Evolutionary conservation across 805 yeast genomes (phyloP).

Genomic region (Yamadazyma ubonensis): DNA sequence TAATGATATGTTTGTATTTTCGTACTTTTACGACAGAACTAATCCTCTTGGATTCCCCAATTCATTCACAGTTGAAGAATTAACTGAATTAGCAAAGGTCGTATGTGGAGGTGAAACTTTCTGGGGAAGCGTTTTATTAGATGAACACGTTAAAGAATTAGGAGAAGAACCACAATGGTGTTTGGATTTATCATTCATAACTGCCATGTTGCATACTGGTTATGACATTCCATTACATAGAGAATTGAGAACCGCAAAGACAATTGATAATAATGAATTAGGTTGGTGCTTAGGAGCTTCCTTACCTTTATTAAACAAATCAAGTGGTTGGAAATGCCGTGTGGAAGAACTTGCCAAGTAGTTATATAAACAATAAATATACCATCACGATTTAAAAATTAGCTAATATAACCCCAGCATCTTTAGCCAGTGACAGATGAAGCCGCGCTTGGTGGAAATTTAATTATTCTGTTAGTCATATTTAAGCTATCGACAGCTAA

Average conservation of each 20-base stretch:
- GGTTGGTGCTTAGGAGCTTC: slow-evolving; percentile 99
- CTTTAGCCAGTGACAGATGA: too few species aligned
- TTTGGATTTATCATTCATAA: slow-evolving; percentile 85
- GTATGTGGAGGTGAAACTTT: slow-evolving; percentile 82
- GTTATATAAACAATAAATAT: too few species aligned
- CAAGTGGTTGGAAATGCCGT: slow-evolving; percentile 69
- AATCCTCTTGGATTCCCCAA: slow-evolving; percentile 93
- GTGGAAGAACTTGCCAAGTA: slow-evolving; percentile 21
- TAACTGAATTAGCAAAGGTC: slow-evolving; percentile 72
- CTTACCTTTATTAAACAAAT: slow-evolving; percentile 75
- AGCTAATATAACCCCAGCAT: too few species aligned
- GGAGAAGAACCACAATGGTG: slow-evolving; percentile 91
- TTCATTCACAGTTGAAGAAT: slow-evolving; percentile 81
- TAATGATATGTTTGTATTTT: slow-evolving; percentile 84
- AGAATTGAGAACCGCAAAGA: slow-evolving; percentile 90
- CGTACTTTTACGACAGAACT: slow-evolving; percentile 93
- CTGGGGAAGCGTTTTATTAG: slow-evolving; percentile 71
- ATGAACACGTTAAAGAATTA: slow-evolving; percentile 65
- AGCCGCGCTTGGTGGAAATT: neutral
- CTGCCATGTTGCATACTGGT: slow-evolving; percentile 89
- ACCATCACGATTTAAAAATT: too few species aligned
- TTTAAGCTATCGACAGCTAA: too few species aligned
- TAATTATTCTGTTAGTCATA: neutral
- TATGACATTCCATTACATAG: slow-evolving; percentile 89
- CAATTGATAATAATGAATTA: slow-evolving; percentile 81